Evolutionary conservation across 1,284 basidiomycete genomes (phyloP).

Genomic region (Rhodotorula sp.): DNA sequence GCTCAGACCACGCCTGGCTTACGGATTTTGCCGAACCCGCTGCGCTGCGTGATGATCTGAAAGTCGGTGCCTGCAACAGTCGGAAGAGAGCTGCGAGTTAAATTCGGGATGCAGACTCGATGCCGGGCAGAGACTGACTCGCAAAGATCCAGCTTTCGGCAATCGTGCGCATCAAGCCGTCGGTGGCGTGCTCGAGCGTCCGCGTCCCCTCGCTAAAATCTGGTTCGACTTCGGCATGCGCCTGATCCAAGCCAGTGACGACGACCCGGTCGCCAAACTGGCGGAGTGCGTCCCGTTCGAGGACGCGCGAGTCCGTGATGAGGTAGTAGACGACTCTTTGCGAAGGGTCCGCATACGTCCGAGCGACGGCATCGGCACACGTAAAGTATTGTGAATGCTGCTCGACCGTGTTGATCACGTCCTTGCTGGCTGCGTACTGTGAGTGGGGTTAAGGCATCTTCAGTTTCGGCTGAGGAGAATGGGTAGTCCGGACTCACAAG

Average conservation of each 20-base stretch:
- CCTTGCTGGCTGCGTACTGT: constrained; percentile 1
- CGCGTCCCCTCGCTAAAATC: constrained; percentile 1
- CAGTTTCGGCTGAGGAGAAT: too few relatives aligned
- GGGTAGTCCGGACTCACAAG: constrained; percentile 8
- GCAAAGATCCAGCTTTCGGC: constrained; percentile 33
- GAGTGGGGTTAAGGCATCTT: not conserved
- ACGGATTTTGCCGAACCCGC: constrained; percentile 35
- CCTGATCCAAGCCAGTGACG: constrained; percentile 24
- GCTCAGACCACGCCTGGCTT: not conserved
- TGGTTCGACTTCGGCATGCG: constrained; percentile 25
- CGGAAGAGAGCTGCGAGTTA: not conserved
- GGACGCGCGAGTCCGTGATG: constrained; percentile 26
- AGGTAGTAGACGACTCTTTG: constrained; percentile 32
- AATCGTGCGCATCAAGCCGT: constrained; percentile 26
- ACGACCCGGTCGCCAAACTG: constrained; percentile 19
- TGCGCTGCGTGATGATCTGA: constrained; percentile 28
- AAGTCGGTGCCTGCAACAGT: constrained; percentile 29
- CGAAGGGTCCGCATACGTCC: constrained; percentile 19
- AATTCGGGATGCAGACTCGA: not conserved
- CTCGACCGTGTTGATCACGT: constrained; percentile 12
- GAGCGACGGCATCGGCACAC: constrained; percentile 27
- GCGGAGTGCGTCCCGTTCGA: constrained; percentile 17
- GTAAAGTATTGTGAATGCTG: constrained; percentile 21
- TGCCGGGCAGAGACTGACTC: not conserved
- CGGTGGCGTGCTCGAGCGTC: constrained; percentile 11